These are phyloP conservation scores for Physcomitrium patens DNA, from an alignment of 225 moss, liverwort and hornwort genomes.

Conservation along the genomic window DNA sequence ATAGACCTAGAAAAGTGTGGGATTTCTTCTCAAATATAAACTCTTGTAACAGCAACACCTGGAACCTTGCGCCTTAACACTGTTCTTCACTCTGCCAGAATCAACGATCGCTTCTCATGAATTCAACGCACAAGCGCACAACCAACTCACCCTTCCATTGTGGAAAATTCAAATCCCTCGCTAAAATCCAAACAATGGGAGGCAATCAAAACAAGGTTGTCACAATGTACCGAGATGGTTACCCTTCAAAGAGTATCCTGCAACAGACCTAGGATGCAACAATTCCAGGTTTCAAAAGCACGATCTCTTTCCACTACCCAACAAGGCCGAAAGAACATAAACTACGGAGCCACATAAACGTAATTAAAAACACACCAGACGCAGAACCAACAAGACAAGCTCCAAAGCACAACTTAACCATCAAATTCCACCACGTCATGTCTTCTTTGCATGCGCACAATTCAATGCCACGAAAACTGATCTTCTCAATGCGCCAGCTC, in stretches of 20 bases:
- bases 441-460: no score
- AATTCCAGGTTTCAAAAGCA: neutral
- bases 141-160: no score
- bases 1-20: neutral
- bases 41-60: neutral
- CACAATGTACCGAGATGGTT: neutral
- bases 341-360: no score
- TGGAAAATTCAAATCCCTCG: neutral
- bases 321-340: no score
- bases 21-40: constrained; percentile 1
- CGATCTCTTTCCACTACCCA: no score
- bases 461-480: no score
- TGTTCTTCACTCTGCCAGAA: constrained; percentile 15
- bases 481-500: no score
- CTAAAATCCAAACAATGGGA: neutral
- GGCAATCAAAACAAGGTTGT: neutral
- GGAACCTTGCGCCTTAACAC: constrained; percentile 14
- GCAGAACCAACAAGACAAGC: no score
- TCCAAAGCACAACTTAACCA: no score
- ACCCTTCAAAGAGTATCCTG: neutral
- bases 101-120: neutral
- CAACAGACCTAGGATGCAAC: neutral
- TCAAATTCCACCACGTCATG: no score
- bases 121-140: neutral
- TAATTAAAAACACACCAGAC: no score